phyloP scores from a whole-genome alignment of 2,329 filamentous ascomycete species.

The Penicillium sp. region DNA sequence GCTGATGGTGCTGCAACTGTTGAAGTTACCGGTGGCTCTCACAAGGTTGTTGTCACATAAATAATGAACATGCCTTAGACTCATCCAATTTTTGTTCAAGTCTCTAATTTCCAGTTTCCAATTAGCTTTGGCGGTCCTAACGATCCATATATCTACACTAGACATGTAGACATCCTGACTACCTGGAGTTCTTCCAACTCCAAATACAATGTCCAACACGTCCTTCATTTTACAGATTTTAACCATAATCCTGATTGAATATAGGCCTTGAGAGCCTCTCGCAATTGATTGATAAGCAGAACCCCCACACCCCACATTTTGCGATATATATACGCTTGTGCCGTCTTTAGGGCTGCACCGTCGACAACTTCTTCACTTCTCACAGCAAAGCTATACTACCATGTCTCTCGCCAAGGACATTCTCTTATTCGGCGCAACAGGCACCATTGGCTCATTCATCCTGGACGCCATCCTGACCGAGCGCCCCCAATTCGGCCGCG shows the following conservation, averaged over 20 bases:
- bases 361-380: not conserved
- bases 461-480: constrained; percentile 42
- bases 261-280: not conserved
- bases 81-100: not conserved
- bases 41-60: constrained; percentile 16
- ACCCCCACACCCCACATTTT: constrained; percentile 6
- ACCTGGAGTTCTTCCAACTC: not conserved
- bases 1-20: constrained; percentile 17
- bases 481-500: constrained; percentile 41
- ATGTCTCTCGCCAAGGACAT: constrained; percentile 32
- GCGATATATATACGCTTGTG: not conserved
- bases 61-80: not conserved
- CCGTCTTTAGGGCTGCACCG: not conserved
- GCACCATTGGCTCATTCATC: constrained; percentile 46
- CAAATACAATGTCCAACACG: not conserved
- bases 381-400: not conserved
- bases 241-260: not conserved
- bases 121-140: not conserved
- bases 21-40: constrained; percentile 17
- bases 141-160: not conserved
- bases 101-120: not conserved
- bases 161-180: not conserved
- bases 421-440: constrained; percentile 47
- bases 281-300: constrained; percentile 2
- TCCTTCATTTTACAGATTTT: not conserved